These are phyloP conservation scores for Thyridium curvatum DNA, from an alignment of 2,329 filamentous ascomycete species.

Conservation along the genomic window DNA sequence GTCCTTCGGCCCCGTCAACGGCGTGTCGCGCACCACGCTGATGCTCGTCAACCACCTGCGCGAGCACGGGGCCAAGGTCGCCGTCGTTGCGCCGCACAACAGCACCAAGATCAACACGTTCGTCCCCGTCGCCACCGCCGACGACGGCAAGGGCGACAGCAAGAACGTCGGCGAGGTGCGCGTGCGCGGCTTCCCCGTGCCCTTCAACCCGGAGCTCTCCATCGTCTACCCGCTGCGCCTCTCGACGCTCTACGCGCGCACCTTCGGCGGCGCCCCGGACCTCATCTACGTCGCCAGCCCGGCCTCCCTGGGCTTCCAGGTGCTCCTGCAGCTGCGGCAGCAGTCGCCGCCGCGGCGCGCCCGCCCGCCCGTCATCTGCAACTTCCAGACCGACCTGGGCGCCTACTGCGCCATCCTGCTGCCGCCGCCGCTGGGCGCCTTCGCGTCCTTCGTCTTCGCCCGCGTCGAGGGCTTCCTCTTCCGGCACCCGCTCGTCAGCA, in stretches of 20 bases:
- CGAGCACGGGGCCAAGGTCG: constrained; percentile 56
- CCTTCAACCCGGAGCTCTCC: constrained; percentile 66
- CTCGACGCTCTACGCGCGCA: constrained; percentile 51
- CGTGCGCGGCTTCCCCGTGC: constrained; percentile 58
- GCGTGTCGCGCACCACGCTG: constrained; percentile 64
- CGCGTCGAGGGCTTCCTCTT: constrained; percentile 63
- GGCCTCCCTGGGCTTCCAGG: constrained; percentile 64
- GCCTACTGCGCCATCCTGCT: constrained; percentile 67
- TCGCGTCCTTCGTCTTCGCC: constrained; percentile 57
- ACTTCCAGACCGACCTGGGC: constrained; percentile 66
- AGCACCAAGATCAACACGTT: constrained; percentile 49
- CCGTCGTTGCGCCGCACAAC: constrained; percentile 59
- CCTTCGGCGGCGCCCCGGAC: constrained; percentile 53
- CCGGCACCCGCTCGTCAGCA: constrained; percentile 52
- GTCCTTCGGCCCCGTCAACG: constrained; percentile 66
- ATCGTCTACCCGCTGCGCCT: constrained; percentile 64
- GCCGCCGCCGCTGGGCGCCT: constrained; percentile 50
- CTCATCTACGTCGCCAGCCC: constrained; percentile 65
- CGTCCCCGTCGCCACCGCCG: constrained; percentile 29
- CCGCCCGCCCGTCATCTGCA: constrained; percentile 57
- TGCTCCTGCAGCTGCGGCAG: constrained; percentile 62
- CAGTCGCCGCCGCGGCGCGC: constrained; percentile 35
- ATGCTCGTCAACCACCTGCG: constrained; percentile 64
- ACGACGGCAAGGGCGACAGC: constrained; percentile 18
- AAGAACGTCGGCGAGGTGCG: constrained; percentile 42